phyloP scores from a whole-genome alignment of 257 asterid species.

The Parsonsia alboflavescens region DNA sequence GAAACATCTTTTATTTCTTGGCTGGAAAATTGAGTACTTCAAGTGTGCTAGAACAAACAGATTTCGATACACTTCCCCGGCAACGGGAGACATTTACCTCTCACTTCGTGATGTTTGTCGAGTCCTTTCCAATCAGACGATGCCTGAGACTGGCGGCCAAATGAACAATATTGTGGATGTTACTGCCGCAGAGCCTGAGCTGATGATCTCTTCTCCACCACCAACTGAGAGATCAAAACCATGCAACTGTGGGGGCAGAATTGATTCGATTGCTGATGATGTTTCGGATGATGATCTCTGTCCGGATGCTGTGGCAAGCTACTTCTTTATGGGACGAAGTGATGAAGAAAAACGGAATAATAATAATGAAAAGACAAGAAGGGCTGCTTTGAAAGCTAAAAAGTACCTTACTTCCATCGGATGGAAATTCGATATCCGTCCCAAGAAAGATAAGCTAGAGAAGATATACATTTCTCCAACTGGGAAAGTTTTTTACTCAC shows the following conservation, averaged over 20 bases:
- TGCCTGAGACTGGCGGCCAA: background rate
- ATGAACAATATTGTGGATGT: constrained; percentile 9
- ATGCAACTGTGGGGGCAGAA: constrained; percentile 5
- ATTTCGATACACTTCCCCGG: constrained; percentile 46
- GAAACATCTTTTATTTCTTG: constrained; percentile 49
- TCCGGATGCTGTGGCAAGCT: constrained; percentile 59
- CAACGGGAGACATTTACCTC: constrained; percentile 18
- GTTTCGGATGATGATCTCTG: constrained; percentile 25
- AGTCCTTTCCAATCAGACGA: constrained; percentile 5
- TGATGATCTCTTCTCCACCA: constrained; percentile 15
- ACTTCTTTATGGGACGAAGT: background rate
- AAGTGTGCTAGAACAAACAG: constrained; percentile 3
- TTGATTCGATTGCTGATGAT: constrained; percentile 16
- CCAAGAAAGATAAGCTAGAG: constrained; percentile 23
- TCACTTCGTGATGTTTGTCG: constrained; percentile 38
- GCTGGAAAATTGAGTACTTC: constrained; percentile 50
- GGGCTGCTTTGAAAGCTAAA: constrained; percentile 34
- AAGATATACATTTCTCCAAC: constrained; percentile 44
- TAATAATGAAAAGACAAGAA: background rate
- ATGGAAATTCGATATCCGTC: constrained; percentile 36
- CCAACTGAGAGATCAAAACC: constrained; percentile 21
- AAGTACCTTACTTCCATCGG: constrained; percentile 58
- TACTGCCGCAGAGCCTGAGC: background rate
- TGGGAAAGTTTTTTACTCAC: constrained; percentile 42
- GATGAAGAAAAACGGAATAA: background rate